phyloP scores from a whole-genome alignment of 1,284 basidiomycete species.

The Pseudozyma thailandica region DNA sequence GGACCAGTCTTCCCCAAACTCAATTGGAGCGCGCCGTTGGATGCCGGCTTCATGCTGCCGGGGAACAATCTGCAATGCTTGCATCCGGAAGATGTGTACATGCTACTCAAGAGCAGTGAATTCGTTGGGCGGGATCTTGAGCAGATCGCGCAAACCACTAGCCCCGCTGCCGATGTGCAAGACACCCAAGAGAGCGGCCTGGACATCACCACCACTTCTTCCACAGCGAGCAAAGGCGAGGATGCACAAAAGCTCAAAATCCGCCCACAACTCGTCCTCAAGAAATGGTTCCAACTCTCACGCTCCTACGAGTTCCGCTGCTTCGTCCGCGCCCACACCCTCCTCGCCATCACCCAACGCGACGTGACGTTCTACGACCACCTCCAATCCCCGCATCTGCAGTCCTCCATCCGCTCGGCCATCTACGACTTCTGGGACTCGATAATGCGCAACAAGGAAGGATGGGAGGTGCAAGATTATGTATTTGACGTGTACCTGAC shows the following conservation, averaged over 20 bases:
- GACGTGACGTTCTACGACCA: constrained; percentile 84
- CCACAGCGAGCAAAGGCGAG: not conserved
- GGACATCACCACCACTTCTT: not conserved
- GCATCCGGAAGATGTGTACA: constrained; percentile 87
- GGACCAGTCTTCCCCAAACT: constrained; percentile 85
- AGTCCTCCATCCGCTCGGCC: constrained; percentile 72
- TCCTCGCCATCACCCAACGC: constrained; percentile 83
- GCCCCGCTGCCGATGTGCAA: not conserved
- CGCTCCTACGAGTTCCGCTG: constrained; percentile 71
- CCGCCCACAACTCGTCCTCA: constrained; percentile 78
- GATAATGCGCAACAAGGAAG: constrained; percentile 70
- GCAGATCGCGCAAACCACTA: constrained; percentile 64
- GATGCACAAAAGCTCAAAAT: not conserved
- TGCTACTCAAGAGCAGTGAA: constrained; percentile 91
- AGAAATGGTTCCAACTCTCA: constrained; percentile 90
- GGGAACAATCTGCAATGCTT: constrained; percentile 87
- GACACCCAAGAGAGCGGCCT: not conserved
- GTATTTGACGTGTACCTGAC: constrained; percentile 87
- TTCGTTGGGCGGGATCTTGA: constrained; percentile 85
- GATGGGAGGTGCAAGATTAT: constrained; percentile 68
- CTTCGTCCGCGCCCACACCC: constrained; percentile 36
- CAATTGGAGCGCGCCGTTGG: constrained; percentile 69
- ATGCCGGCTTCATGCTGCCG: constrained; percentile 90
- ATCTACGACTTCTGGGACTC: constrained; percentile 77
- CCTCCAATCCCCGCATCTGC: constrained; percentile 72